A percentile compares a stretch with the other conserved stretches of the same genome.
Conservation (phyloP, 108 stramenopile species). For the Mayamaea pseudoterrestris region DNA sequence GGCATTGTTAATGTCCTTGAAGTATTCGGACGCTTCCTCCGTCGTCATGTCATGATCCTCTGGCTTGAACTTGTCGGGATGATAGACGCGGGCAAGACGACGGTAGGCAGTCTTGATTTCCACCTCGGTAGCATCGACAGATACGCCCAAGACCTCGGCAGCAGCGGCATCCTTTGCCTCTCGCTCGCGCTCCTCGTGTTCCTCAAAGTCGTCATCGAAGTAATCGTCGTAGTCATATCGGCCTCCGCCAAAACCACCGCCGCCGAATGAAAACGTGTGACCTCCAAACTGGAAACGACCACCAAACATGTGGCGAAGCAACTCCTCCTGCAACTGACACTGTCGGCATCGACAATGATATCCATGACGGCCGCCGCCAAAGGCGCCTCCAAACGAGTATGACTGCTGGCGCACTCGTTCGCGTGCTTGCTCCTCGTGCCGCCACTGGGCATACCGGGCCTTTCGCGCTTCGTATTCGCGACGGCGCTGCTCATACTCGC, state of each 20-base stretch:
- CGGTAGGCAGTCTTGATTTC: slow-evolving; percentile 82
- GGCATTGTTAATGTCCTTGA: slow-evolving; percentile 12
- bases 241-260: slow-evolving; percentile 16
- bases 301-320: not conserved
- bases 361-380: not conserved
- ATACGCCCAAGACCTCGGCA: slow-evolving; percentile 77
- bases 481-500: no score
- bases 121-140: slow-evolving; percentile 35
- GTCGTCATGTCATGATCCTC: slow-evolving; percentile 16
- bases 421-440: slow-evolving; percentile 14
- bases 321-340: slow-evolving; percentile 4
- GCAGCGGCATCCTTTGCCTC: slow-evolving; percentile 38
- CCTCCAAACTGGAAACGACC: not conserved
- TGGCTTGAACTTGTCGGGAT: slow-evolving; percentile 54
- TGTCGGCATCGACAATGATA: slow-evolving; percentile 2
- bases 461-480: slow-evolving; percentile 20
- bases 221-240: slow-evolving; percentile 15
- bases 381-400: slow-evolving; percentile 3
- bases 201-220: slow-evolving; percentile 5
- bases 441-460: slow-evolving; percentile 7
- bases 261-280: slow-evolving; percentile 14
- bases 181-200: not conserved
- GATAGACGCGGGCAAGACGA: slow-evolving; percentile 23
- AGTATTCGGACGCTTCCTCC: slow-evolving; percentile 16
- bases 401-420: slow-evolving; percentile 8